These are phyloP conservation scores for Smittium culicis DNA, from an alignment of 371 early-diverging fungal genomes.

Conservation along the genomic window DNA sequence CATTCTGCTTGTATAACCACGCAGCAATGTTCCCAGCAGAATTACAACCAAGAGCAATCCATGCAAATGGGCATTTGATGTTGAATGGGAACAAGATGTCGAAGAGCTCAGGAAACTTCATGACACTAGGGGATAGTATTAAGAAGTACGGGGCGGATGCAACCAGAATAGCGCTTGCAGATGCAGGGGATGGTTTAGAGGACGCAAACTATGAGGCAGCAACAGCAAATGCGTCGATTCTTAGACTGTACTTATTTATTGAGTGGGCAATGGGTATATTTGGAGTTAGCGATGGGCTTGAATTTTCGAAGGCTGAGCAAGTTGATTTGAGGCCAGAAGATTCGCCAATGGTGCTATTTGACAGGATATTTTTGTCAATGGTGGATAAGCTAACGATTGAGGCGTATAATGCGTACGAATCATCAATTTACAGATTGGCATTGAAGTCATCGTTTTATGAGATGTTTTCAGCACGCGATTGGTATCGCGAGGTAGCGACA, in stretches of 20 bases:
- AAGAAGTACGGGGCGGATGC: conserved; percentile 95
- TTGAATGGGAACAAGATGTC: conserved; percentile 99
- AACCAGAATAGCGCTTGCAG: conserved; percentile 76
- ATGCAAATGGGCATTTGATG: conserved; percentile 96
- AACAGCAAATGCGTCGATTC: conserved; percentile 93
- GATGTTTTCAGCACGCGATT: conserved; percentile 76
- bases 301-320: conserved; percentile 17
- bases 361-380: conserved; percentile 74
- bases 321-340: conserved; percentile 30
- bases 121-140: conserved; percentile 80
- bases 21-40: conserved; percentile 90
- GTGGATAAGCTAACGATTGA: conserved; percentile 57
- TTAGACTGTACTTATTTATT: conserved; percentile 80
- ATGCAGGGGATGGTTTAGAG: conserved; percentile 78
- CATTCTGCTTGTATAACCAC: conserved; percentile 98
- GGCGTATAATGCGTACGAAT: conserved; percentile 64
- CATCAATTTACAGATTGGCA: conserved; percentile 86
- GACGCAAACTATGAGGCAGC: conserved; percentile 98
- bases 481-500: conserved; percentile 74
- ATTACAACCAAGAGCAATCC: conserved; percentile 87
- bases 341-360: conserved; percentile 48
- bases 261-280: conserved; percentile 74
- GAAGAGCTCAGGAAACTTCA: conserved; percentile 99
- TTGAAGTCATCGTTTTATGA: conserved; percentile 92
- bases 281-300: conserved; percentile 25